phyloP scores from a whole-genome alignment of 352 stramenopile species.

The Phytophthora cryptogea region DNA sequence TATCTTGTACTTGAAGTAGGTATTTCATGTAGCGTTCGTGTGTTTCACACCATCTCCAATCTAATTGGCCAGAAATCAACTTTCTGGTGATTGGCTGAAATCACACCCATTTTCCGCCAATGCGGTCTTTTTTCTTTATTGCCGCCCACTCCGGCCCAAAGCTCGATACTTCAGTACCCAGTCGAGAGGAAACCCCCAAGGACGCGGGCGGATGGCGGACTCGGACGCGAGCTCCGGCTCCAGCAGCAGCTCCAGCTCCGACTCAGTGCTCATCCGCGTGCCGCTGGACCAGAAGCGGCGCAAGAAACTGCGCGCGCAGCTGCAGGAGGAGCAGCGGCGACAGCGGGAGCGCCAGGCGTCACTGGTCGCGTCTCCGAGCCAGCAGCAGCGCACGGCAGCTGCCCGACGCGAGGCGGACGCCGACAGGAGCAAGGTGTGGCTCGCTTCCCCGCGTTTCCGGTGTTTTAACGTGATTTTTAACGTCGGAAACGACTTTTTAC shows the following conservation, averaged over 20 bases:
- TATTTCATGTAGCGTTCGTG: too few species aligned
- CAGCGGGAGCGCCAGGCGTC: slow-evolving; percentile 23
- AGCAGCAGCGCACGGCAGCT: not conserved
- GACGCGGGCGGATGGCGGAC: slow-evolving; percentile 23
- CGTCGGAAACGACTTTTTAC: slow-evolving; percentile 6
- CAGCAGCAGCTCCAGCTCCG: slow-evolving; percentile 67
- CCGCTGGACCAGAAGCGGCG: slow-evolving; percentile 63
- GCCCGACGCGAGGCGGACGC: slow-evolving; percentile 14
- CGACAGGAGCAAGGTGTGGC: slow-evolving; percentile 27
- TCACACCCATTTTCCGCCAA: not conserved
- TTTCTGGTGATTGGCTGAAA: not conserved
- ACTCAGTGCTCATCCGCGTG: slow-evolving; percentile 79
- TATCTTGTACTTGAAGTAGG: too few species aligned
- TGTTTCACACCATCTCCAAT: too few species aligned
- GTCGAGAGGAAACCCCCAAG: slow-evolving; percentile 5
- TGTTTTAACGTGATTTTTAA: slow-evolving; percentile 11
- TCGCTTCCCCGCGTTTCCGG: not conserved
- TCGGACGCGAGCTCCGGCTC: slow-evolving; percentile 54
- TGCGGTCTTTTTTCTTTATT: not conserved
- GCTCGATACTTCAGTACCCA: not conserved
- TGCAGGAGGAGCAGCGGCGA: slow-evolving; percentile 44
- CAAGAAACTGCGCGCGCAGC: slow-evolving; percentile 61
- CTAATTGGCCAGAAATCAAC: not conserved
- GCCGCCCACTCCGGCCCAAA: not conserved
- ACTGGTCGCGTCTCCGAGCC: not conserved